Base-by-base conservation (phyloP, 1,284 basidiomycete species). In the Heterobasidion irregulare region DNA sequence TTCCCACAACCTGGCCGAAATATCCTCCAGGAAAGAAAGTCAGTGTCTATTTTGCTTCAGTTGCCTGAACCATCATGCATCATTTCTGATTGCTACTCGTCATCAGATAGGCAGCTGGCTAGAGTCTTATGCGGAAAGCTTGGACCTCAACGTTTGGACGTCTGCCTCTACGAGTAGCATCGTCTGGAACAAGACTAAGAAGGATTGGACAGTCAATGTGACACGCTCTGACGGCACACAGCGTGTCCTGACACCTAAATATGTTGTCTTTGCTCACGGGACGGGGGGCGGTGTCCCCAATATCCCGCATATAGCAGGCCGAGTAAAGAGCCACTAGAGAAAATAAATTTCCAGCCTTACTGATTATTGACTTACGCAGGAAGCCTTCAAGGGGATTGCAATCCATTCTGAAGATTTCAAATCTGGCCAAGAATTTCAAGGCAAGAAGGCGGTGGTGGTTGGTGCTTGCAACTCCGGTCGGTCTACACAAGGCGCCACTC, bases 131-230 rank as follows among this genome's bases (percentile, higher is more conserved):
- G 84, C 82, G 2, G 75, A 83, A 41, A 66, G 76, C 1, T 71
- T 87, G 62, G 84, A 88, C 60, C 65, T 88, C 47, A 80, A 84
- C 66, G 72, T 83, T 32, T 88, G 86, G 85, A 80, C 78, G 2
- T 77, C 79, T 8, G 73, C 80, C 1, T 75, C 66, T 3, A 71
- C 83, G 8, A 72, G 64, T 1, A 65, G 65, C 16, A 74, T 77
- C 2, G 61, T 65, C 4, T 78, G 76, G 59, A 74, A 82, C 60
- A 66, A 69, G 13, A 62, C 66, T 13, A 75, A 72, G 41, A 66
- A 73, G 16, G 74, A 73, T 57, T 88, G 83, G 84, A 63, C 73
- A 41, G 77, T 86, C n/a, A 74, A 67, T 5, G 70, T 86, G 10
- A 63, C 72, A 53, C 70, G 70, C 16, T 64, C 60, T 2, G 73